These are phyloP conservation scores for Rhodocollybia butyracea DNA, from an alignment of 768 basidiomycete species.

Conservation along the genomic window DNA sequence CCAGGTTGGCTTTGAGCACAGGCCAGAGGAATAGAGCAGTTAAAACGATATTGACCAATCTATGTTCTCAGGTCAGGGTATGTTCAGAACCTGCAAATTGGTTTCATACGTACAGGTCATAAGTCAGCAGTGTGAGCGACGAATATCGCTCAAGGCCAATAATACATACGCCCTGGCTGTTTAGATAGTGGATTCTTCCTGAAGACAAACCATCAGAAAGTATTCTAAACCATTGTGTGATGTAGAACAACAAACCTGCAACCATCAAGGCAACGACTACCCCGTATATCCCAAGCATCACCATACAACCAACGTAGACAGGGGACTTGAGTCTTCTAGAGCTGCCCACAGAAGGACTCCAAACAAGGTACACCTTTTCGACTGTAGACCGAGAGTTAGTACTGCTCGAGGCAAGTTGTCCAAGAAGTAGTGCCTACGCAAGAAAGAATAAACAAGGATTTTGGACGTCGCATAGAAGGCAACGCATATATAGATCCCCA, in stretches of 20 bases:
- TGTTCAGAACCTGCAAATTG: not conserved
- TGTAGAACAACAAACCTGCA: constrained; percentile 25
- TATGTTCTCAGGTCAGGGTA: constrained; percentile 7
- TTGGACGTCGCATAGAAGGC: constrained; percentile 39
- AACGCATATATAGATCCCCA: constrained; percentile 43
- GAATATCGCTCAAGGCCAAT: constrained; percentile 44
- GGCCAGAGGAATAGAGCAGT: constrained; percentile 47
- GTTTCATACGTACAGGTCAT: constrained; percentile 35
- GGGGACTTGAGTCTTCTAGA: constrained; percentile 33
- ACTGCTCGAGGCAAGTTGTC: not conserved
- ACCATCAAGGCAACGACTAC: constrained; percentile 37
- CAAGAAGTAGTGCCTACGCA: constrained; percentile 19
- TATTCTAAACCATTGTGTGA: not conserved
- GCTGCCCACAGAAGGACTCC: constrained; percentile 30
- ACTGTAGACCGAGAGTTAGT: constrained; percentile 21
- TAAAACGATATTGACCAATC: constrained; percentile 32
- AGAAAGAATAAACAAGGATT: constrained; percentile 45
- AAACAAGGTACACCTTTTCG: constrained; percentile 45
- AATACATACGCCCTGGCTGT: constrained; percentile 36
- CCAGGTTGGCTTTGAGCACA: constrained; percentile 30
- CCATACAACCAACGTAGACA: constrained; percentile 37
- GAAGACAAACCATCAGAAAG: not conserved
- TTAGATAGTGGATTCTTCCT: constrained; percentile 36
- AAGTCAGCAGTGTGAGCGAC: constrained; percentile 41
- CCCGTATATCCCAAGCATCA: constrained; percentile 33